Evolutionary conservation across 805 yeast species (phyloP).

Genomic region (Sugiyamaella smithiae): DNA sequence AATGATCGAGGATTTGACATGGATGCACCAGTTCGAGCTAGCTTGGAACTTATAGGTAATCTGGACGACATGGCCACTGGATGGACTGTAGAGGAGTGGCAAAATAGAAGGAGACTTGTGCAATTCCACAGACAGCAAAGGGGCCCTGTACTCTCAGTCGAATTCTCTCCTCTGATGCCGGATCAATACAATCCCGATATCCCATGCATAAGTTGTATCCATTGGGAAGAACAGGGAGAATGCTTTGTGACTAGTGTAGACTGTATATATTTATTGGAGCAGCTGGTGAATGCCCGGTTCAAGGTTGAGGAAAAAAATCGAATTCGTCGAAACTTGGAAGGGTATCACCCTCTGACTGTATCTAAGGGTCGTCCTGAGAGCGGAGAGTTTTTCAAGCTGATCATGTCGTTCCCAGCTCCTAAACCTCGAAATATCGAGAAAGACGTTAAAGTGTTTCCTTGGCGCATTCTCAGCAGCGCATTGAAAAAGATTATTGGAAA

Average conservation of each 20-base stretch:
- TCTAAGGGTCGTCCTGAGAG: conserved; percentile 45
- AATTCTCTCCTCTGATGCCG: conserved; percentile 39
- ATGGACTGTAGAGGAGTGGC: conserved; percentile 49
- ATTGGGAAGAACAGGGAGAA: conserved; percentile 49
- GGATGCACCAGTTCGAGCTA: conserved; percentile 25
- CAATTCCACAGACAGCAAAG: conserved; percentile 41
- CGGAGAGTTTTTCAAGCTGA: conserved; percentile 42
- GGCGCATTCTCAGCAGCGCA: conserved; percentile 55
- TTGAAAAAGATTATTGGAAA: conserved; percentile 56
- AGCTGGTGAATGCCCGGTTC: conserved; percentile 52
- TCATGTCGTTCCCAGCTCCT: conserved; percentile 62
- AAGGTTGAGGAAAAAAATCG: conserved; percentile 68
- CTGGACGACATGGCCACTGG: conserved; percentile 38
- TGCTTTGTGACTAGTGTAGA: conserved; percentile 65
- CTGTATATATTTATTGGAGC: conserved; percentile 54
- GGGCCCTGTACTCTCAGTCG: conserved; percentile 37
- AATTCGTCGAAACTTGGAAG: conserved; percentile 63
- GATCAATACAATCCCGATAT: conserved; percentile 39
- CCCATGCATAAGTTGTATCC: conserved; percentile 57
- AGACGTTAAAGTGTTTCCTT: conserved; percentile 63
- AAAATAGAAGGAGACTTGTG: conserved; percentile 47
- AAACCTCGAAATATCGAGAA: conserved; percentile 69
- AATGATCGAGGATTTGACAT: conserved; percentile 7
- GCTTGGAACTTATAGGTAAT: conserved; percentile 31
- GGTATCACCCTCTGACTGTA: conserved; percentile 58